Base-by-base conservation (phyloP, 169 alveolate genomes). In the Plasmodium knowlesi region DNA sequence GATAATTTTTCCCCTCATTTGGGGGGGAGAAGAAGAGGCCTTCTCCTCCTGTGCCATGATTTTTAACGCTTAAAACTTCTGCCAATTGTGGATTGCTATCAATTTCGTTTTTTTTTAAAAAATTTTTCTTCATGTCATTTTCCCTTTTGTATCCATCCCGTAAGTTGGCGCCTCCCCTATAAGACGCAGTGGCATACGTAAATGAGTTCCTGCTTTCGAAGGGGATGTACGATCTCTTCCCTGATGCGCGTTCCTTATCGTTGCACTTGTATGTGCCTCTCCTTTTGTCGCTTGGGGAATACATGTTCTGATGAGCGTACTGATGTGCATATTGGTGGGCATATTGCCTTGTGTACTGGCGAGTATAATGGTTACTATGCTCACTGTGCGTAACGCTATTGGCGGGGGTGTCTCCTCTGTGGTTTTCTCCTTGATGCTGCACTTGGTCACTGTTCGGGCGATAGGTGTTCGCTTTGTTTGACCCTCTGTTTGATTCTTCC, bases 201-300 rank as follows among this genome's bases (percentile, higher is more conserved):
- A 72, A 30, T 57, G 89, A 39, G 10, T 22, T 79, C 30, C 53
- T 57, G 67, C 70, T 82, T 43, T 82, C 89, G 37, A 32, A 28
- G 25, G 80, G 37, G 39, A 9, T 82, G 89, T 54, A 19, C 37
- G 19, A 14, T n/a, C 37, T 19, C 37, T n/a, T 67, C 37, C 30
- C 30, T 25, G 3, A 5, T 8, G 9, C 41, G 16, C 1, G 19
- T 37, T 67, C 76, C 76, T 22, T 67, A 5, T 67, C 37, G 16
- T 67, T 22, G n/a, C 76, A 67, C 37, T 1, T 67, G 14, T 67
- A 28, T 2, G 34, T 19, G 16, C 9, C 61, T 50, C 61, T 50
- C 61, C 3, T 50, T 50, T 50, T 50, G 61, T 50, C 61, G 22
- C 61, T 50, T 22, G 61, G 22, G 61, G 61, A 22, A 22, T 12